phyloP scores from a whole-genome alignment of 2,329 filamentous ascomycete species.

The Fusarium sulawesiense region DNA sequence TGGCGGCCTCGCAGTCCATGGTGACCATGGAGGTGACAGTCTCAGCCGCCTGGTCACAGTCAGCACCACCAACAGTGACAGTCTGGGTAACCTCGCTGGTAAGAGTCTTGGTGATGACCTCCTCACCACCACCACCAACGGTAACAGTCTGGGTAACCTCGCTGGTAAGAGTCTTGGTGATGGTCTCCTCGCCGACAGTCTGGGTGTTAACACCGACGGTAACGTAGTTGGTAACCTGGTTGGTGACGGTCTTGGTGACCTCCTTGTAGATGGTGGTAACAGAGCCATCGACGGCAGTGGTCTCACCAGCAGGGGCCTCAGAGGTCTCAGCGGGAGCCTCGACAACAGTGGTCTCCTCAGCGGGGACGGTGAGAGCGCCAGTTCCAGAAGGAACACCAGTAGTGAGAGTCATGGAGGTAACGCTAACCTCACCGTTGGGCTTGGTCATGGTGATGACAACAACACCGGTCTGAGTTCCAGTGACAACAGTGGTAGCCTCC shows the following conservation, averaged over 20 bases:
- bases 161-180: conserved; percentile 37
- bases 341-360: conserved; percentile 13
- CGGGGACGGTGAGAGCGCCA: conserved; percentile 22
- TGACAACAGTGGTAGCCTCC: conserved; percentile 13
- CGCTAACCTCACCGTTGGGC: conserved; percentile 31
- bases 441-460: conserved; percentile 36
- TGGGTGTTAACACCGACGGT: neutral
- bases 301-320: neutral
- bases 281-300: conserved; percentile 9
- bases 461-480: conserved; percentile 10
- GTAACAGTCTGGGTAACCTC: conserved; percentile 32
- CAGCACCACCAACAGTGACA: conserved; percentile 14
- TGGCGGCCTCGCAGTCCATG: neutral
- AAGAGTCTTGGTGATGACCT: conserved; percentile 35
- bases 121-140: conserved; percentile 25
- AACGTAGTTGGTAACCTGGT: conserved; percentile 7
- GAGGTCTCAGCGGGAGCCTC: conserved; percentile 8
- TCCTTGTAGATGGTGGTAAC: conserved; percentile 21
- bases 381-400: conserved; percentile 30
- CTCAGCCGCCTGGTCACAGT: conserved; percentile 23
- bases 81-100: conserved; percentile 34
- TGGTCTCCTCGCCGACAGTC: conserved; percentile 19
- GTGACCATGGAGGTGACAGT: conserved; percentile 9
- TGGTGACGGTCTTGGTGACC: conserved; percentile 23
- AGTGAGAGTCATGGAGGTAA: conserved; percentile 26